phyloP scores from a whole-genome alignment of 805 yeast species.

The Ogataea nonfermentans region DNA sequence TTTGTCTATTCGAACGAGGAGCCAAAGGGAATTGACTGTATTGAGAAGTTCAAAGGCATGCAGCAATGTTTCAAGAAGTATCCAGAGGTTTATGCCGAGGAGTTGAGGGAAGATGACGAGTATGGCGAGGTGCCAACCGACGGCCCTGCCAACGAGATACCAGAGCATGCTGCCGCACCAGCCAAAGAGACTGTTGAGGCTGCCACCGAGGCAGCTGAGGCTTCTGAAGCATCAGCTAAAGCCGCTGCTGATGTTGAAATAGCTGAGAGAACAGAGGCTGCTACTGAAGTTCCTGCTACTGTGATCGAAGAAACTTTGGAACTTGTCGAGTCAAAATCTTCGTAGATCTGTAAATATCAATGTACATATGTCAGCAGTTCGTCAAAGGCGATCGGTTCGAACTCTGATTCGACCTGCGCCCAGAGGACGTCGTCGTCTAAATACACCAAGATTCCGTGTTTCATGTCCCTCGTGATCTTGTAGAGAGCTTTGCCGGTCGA shows the following conservation, averaged over 20 bases:
- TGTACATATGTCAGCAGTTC: conserved; percentile 22
- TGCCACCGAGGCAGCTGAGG: conserved; percentile 8
- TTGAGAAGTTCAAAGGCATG: conserved; percentile 86
- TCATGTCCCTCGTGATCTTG: conserved; percentile 38
- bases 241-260: conserved; percentile 4
- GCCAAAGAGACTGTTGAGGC: conserved; percentile 20
- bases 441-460: conserved; percentile 41
- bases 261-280: conserved; percentile 15
- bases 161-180: conserved; percentile 9
- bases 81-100: conserved; percentile 94
- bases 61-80: conserved; percentile 89
- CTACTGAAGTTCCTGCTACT: conserved; percentile 12
- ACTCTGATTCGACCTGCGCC: conserved; percentile 28
- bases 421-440: conserved; percentile 66
- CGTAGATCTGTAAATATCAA: conserved; percentile 9
- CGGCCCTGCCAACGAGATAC: conserved; percentile 22
- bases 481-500: conserved; percentile 43
- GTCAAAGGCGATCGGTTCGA: conserved; percentile 43
- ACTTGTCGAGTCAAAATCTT: conserved; percentile 1
- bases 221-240: not conserved
- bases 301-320: conserved; percentile 11
- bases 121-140: conserved; percentile 28
- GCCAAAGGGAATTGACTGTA: conserved; percentile 95
- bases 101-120: conserved; percentile 75
- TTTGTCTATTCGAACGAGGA: conserved; percentile 91